These are phyloP conservation scores for Leccinum griseonigrum DNA, from an alignment of 1,284 basidiomycete genomes.

Conservation along the genomic window DNA sequence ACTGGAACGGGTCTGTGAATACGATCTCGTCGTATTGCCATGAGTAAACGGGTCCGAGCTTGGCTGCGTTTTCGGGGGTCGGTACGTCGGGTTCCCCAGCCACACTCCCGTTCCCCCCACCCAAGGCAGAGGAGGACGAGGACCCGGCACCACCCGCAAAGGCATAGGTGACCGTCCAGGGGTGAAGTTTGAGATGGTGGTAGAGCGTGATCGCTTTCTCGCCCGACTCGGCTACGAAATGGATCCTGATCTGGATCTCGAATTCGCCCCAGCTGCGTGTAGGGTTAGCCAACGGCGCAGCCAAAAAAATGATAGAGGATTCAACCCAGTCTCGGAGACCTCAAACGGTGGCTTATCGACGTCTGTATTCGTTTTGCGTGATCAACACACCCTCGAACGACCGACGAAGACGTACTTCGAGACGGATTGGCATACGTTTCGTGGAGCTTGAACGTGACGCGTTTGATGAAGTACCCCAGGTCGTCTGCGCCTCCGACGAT, in stretches of 20 bases:
- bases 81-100: slow-evolving; percentile 60
- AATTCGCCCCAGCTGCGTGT: slow-evolving; percentile 95
- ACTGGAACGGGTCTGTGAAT: slow-evolving; percentile 90
- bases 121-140: background rate
- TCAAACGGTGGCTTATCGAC: slow-evolving; percentile 93
- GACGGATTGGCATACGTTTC: slow-evolving; percentile 94
- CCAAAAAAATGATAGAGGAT: background rate
- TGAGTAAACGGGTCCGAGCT: slow-evolving; percentile 81
- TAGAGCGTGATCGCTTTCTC: slow-evolving; percentile 89
- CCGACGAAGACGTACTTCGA: slow-evolving; percentile 60
- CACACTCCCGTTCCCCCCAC: background rate
- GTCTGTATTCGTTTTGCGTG: slow-evolving; percentile 43
- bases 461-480: slow-evolving; percentile 85
- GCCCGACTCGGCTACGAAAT: slow-evolving; percentile 87
- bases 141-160: slow-evolving; percentile 4
- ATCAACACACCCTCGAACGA: background rate
- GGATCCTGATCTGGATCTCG: slow-evolving; percentile 91
- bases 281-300: background rate
- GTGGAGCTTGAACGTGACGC: slow-evolving; percentile 97
- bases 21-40: slow-evolving; percentile 99
- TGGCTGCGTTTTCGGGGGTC: slow-evolving; percentile 59
- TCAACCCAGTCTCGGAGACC: slow-evolving; percentile 88
- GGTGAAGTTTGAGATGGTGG: slow-evolving; percentile 96
- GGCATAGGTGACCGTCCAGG: slow-evolving; percentile 63
- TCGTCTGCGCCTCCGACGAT: slow-evolving; percentile 88